These are phyloP conservation scores for Phialophora verrucosa DNA, from an alignment of 2,329 filamentous ascomycete species.

Conservation along the genomic window DNA sequence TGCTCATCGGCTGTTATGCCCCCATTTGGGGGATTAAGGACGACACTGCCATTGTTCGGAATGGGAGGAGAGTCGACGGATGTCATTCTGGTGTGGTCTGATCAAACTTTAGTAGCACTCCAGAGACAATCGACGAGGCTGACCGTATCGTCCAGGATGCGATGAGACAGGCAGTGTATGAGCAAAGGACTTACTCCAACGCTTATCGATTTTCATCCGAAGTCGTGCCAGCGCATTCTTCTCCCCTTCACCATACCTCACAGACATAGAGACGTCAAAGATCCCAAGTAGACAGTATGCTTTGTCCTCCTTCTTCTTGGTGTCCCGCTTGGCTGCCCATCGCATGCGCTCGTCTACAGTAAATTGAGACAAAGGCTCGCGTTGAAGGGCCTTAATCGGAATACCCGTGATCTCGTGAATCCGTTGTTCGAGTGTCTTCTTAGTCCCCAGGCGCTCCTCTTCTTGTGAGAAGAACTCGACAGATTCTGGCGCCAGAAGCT, in stretches of 20 bases:
- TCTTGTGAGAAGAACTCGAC: constrained; percentile 40
- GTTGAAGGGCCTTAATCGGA: background rate
- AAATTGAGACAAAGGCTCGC: constrained; percentile 14
- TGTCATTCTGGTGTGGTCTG: background rate
- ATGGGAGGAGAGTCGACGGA: background rate
- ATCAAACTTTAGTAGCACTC: background rate
- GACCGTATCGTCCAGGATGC: background rate
- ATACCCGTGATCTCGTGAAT: constrained; percentile 2
- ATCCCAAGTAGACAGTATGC: constrained; percentile 6
- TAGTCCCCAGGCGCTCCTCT: constrained; percentile 34
- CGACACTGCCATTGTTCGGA: background rate
- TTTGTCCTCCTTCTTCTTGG: background rate
- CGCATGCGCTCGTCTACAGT: constrained; percentile 13
- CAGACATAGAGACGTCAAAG: background rate
- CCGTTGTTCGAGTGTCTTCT: background rate
- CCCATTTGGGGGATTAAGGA: background rate
- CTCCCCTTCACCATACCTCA: constrained; percentile 1
- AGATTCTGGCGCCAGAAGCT: constrained; percentile 39
- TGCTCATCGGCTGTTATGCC: background rate
- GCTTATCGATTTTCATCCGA: background rate
- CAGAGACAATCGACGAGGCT: background rate
- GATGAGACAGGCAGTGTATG: background rate
- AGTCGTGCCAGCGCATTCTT: background rate
- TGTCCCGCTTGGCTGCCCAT: background rate
- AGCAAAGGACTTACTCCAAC: background rate